phyloP scores from a whole-genome alignment of 441 rosid genomes.

The Corymbia citriodora region DNA sequence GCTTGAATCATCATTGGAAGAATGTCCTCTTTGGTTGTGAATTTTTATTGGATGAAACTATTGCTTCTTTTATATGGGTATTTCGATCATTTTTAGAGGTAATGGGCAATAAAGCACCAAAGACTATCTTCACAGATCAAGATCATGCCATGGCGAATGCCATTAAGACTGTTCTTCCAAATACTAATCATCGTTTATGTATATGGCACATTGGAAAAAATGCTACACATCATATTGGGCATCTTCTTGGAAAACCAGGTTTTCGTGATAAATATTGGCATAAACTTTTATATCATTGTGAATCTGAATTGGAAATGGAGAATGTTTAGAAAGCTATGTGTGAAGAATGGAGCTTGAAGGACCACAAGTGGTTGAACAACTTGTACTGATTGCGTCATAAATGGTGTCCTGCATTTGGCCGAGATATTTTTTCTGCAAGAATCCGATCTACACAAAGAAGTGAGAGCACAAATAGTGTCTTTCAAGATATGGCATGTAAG shows the following conservation, averaged over 20 bases:
- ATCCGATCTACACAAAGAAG: no score
- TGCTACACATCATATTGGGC: accelerated
- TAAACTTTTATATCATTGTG: no score
- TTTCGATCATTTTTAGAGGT: no score
- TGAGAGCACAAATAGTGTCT: accelerated
- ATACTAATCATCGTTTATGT: no score
- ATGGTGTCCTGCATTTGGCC: accelerated
- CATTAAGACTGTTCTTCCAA: background rate
- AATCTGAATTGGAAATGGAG: accelerated
- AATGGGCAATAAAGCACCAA: background rate
- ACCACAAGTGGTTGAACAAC: no score
- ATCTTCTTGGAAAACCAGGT: accelerated
- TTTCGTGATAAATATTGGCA: accelerated
- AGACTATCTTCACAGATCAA: no score
- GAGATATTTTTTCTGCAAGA: accelerated
- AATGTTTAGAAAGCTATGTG: accelerated
- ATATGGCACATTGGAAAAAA: no score
- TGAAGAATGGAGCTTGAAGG: accelerated
- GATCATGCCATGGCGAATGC: no score
- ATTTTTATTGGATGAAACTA: no score
- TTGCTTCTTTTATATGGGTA: no score
- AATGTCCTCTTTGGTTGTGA: accelerated
- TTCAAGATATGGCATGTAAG: background rate
- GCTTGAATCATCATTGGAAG: no score
- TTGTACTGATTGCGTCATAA: accelerated